A percentile compares a stretch with the other conserved stretches of the same genome.
phyloP scores from a whole-genome alignment of 129 eudicot genomes.

The Pseudognaphalium luteoalbum region DNA sequence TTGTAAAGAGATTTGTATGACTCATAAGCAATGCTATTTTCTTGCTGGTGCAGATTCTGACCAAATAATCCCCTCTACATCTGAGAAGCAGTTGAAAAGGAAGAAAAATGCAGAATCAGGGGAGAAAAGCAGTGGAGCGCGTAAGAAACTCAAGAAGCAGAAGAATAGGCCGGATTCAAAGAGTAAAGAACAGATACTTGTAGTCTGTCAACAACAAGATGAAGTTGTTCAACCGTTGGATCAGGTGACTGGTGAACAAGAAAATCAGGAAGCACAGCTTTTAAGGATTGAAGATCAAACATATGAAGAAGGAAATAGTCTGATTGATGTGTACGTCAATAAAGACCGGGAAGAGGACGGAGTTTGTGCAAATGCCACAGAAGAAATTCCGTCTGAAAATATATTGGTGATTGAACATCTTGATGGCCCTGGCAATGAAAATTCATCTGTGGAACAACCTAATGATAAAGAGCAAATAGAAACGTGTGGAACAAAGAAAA shows the following conservation, averaged over 20 bases:
- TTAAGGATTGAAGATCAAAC: constrained; percentile 10
- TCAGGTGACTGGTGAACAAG: constrained; percentile 18
- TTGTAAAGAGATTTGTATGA: constrained; percentile 41
- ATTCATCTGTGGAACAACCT: constrained; percentile 4
- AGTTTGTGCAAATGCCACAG: constrained; percentile 7
- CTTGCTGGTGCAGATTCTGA: constrained; percentile 37
- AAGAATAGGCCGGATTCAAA: constrained; percentile 9
- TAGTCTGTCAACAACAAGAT: constrained; percentile 22
- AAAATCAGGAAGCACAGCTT: background rate
- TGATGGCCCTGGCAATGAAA: constrained; percentile 1
- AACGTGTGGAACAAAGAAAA: constrained; percentile 16
- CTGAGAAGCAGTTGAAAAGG: constrained; percentile 25
- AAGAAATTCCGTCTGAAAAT: constrained; percentile 7
- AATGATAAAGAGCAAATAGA: constrained; percentile 21
- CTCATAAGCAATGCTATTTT: constrained; percentile 36
- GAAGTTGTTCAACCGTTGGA: constrained; percentile 14
- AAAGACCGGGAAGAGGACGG: constrained; percentile 16
- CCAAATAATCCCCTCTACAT: constrained; percentile 5
- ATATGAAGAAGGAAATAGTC: background rate
- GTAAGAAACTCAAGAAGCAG: constrained; percentile 19
- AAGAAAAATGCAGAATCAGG: constrained; percentile 20
- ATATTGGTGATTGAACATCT: background rate
- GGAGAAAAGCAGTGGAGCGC: constrained; percentile 9
- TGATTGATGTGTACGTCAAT: background rate
- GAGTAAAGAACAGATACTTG: constrained; percentile 14